Evolutionary conservation across 306 rosid genomes (phyloP).

Genomic region (Cucurbita pepo): DNA sequence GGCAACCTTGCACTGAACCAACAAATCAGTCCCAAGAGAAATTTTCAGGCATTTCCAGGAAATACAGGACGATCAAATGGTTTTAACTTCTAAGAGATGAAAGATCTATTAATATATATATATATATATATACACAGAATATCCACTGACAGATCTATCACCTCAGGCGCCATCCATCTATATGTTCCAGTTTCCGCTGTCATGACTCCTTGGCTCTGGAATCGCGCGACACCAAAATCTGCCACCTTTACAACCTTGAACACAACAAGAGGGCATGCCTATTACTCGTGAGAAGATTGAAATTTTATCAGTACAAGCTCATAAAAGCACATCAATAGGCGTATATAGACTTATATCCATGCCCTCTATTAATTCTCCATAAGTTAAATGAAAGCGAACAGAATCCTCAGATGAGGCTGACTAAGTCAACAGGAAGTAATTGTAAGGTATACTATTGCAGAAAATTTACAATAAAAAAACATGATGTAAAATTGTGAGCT

Average conservation of each 20-base stretch:
- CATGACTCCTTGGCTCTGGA: constrained; percentile 85
- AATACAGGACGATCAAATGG: background rate
- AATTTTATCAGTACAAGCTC: background rate
- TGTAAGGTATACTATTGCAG: background rate
- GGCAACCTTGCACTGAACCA: background rate
- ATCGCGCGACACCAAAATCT: constrained; percentile 98
- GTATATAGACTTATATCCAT: background rate
- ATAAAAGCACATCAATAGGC: background rate
- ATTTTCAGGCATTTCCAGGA: background rate
- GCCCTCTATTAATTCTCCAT: background rate
- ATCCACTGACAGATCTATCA: constrained; percentile 12
- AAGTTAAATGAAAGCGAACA: background rate
- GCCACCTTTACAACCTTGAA: constrained; percentile 91
- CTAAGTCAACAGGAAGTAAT: background rate
- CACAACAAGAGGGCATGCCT: background rate
- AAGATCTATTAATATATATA: constrained; percentile 1
- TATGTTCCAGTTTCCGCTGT: constrained; percentile 99
- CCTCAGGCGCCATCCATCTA: constrained; percentile 99
- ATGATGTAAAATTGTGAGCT: background rate
- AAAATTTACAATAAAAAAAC: background rate
- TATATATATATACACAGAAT: background rate
- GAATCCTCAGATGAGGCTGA: background rate
- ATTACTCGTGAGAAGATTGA: background rate
- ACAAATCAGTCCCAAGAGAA: background rate
- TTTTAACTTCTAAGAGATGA: background rate